These are phyloP conservation scores for Fusarium bulbicola DNA, from an alignment of 2,329 filamentous ascomycete species.

Conservation along the genomic window DNA sequence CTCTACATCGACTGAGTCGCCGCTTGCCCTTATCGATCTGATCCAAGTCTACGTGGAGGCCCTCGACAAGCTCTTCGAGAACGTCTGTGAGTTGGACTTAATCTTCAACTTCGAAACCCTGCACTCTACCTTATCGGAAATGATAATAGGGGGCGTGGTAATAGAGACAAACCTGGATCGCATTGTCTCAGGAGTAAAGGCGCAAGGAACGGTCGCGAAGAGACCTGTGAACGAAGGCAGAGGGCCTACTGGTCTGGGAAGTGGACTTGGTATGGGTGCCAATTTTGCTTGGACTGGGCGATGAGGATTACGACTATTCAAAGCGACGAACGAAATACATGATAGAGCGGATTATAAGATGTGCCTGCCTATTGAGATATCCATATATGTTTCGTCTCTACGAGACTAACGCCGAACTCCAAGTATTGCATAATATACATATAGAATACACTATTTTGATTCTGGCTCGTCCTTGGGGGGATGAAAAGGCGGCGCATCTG, in stretches of 20 bases:
- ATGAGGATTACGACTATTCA: conserved; percentile 37
- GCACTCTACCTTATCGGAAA: conserved; percentile 89
- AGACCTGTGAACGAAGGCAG: conserved; percentile 77
- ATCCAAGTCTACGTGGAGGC: conserved; percentile 99
- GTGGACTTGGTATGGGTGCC: conserved; percentile 64
- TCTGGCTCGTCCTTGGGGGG: conserved; percentile 39
- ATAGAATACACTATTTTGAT: conserved; percentile 40
- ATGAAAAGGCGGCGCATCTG: conserved; percentile 48
- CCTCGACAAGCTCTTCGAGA: conserved; percentile 94
- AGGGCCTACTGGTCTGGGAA: conserved; percentile 53
- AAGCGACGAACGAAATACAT: conserved; percentile 2
- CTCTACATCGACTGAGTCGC: conserved; percentile 93
- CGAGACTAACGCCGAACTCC: conserved; percentile 45
- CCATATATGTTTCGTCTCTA: conserved; percentile 36
- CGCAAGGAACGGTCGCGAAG: conserved; percentile 81
- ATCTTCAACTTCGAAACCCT: conserved; percentile 99
- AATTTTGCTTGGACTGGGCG: conserved; percentile 65
- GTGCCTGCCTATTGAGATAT: conserved; percentile 33
- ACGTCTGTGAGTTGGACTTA: conserved; percentile 96
- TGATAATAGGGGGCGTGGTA: conserved; percentile 95
- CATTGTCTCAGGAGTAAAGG: conserved; percentile 84
- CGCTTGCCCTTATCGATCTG: conserved; percentile 91
- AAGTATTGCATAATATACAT: conserved; percentile 40
- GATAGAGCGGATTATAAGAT: conserved; percentile 30
- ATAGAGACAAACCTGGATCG: conserved; percentile 90